Evolutionary conservation across 768 basidiomycete species (phyloP).

Genomic region (Naematelia encephala): DNA sequence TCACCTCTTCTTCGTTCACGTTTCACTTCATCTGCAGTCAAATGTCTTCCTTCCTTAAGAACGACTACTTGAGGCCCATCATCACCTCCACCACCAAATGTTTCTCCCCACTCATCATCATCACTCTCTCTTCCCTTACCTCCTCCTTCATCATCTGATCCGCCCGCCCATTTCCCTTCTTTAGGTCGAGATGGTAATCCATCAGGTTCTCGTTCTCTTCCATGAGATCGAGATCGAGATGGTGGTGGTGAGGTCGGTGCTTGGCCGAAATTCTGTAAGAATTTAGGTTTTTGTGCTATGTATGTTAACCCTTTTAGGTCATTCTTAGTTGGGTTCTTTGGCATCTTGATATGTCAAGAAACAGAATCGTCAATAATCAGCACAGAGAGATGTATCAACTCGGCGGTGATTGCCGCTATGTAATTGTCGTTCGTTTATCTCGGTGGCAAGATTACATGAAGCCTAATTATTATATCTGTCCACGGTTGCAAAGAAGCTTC

Average conservation of each 20-base stretch:
- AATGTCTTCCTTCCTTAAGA: conserved; percentile 80
- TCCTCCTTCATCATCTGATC: conserved; percentile 39
- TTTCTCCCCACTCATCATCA: conserved; percentile 61
- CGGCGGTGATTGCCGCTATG: background rate
- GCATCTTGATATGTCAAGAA: no score
- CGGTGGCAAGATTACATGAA: background rate
- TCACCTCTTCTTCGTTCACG: conserved; percentile 53
- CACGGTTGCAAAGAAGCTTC: no score
- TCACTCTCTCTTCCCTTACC: conserved; percentile 61
- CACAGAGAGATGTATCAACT: background rate
- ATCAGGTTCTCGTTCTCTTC: conserved; percentile 21
- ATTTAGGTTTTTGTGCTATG: conserved; percentile 22
- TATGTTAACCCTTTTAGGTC: conserved; percentile 20
- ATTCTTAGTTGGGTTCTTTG: background rate
- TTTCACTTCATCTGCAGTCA: conserved; percentile 72
- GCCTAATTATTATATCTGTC: no score
- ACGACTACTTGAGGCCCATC: conserved; percentile 88
- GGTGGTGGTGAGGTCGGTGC: conserved; percentile 10
- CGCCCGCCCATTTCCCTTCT: conserved; percentile 46
- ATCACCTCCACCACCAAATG: conserved; percentile 56
- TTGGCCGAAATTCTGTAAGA: conserved; percentile 33
- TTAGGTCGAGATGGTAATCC: conserved; percentile 39
- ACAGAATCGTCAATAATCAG: no score
- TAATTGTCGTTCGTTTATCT: background rate
- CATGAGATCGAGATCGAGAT: background rate